Evolutionary conservation across 768 basidiomycete species (phyloP), one percentile per base, ranked within the genome.

Genomic region (Gloeopeniophorella convolvens): DNA sequence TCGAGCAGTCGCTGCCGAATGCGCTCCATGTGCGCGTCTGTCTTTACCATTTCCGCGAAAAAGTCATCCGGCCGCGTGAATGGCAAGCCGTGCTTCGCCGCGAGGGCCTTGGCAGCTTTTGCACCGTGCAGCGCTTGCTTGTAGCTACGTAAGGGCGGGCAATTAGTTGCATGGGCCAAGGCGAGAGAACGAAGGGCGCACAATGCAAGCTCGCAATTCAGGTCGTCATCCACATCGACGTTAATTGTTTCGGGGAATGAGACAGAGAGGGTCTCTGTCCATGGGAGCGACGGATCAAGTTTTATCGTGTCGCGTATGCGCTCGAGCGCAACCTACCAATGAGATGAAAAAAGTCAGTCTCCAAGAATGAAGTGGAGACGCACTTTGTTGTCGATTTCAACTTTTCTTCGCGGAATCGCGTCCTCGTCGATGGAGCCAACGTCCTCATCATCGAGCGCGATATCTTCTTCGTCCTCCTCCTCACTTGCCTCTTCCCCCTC

Each of bases 11-110:
- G 80, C 55, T 91, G 85, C 46, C 96, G 85, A 58, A 98, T 89
- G 51, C 92, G 82, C 65, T 96, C 92, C 96, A 99, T 99, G 68
- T 99, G 96, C 7, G 87, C 73, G 60, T 99, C 96, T 27, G 83
- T 85, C 68, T 98, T 97, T 59, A 97, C 86, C 95, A 98, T 98
- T 70, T 98, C 95, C 20, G 95, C 95, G 57, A 95, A 98, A 66
- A 93, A 98, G 68, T 97, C 95, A 0, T 80, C 60, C 0, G 96
- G 96, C 12, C 95, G 85, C 9, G 89, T 86, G 69, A 96, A 98
- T 0, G 93, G 83, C 51, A 92, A 72, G 20, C 81, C 78, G 64
- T 83, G 77, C 60, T 88, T 83, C 11, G 76, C 69, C n/a, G 89
- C 89, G n/a, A 92, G 78, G 3, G 74, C 63, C 44, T 80, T 82